These are phyloP conservation scores for Leersia perrieri DNA, from an alignment of 176 grass and related monocot species.

Conservation along the genomic window DNA sequence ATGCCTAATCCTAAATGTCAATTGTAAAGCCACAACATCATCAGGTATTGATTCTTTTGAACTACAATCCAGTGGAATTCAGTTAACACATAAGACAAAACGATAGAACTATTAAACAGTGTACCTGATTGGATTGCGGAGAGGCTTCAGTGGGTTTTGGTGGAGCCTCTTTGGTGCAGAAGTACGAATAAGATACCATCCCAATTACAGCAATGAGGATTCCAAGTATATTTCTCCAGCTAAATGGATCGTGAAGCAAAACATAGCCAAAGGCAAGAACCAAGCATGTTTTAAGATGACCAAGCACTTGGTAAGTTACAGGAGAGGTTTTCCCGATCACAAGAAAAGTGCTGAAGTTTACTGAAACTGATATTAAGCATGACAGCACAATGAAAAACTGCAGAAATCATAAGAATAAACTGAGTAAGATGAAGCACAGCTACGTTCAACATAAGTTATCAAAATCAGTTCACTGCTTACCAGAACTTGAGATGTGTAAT, in stretches of 20 bases:
- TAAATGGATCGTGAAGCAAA: constrained; percentile 95
- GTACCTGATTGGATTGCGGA: constrained; percentile 77
- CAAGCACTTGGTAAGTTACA: constrained; percentile 96
- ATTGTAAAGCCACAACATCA: neutral
- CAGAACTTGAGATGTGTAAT: constrained; percentile 93
- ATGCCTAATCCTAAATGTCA: neutral
- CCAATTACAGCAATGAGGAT: constrained; percentile 91
- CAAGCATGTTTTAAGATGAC: constrained; percentile 96
- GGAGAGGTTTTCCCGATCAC: constrained; percentile 98
- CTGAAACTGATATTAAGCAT: constrained; percentile 93
- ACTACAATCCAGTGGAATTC: neutral
- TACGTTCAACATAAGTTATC: neutral
- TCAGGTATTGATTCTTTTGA: neutral
- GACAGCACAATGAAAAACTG: constrained; percentile 96
- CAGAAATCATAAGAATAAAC: constrained; percentile 40
- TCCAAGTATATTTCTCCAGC: constrained; percentile 96
- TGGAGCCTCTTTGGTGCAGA: constrained; percentile 64
- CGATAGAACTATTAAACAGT: neutral
- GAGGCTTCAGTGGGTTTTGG: constrained; percentile 69
- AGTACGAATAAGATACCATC: constrained; percentile 90
- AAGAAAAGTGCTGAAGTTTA: constrained; percentile 98
- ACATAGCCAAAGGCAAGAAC: constrained; percentile 94
- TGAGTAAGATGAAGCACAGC: constrained; percentile 22
- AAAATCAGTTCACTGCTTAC: constrained; percentile 48
- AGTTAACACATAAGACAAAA: neutral